Percentiles rank a stretch among this genome's conserved stretches.
phyloP scores from a whole-genome alignment of 2,329 filamentous ascomycete species.

The Fusarium burgessii region DNA sequence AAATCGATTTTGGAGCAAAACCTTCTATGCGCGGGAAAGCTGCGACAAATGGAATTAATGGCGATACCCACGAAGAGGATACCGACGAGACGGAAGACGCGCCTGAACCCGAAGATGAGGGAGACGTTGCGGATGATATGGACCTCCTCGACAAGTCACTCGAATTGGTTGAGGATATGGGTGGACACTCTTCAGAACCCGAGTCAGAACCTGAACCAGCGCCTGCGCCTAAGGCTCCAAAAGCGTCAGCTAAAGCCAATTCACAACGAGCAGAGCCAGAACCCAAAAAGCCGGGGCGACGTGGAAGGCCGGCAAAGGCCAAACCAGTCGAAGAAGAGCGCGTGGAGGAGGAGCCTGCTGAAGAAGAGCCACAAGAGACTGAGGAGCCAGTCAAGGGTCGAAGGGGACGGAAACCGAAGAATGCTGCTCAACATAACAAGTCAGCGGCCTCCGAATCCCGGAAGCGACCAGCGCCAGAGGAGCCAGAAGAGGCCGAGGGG shows the following conservation, averaged over 20 bases:
- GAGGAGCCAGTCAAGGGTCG: slow-evolving; percentile 8
- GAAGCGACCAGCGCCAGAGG: slow-evolving; percentile 33
- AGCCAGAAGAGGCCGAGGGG: slow-evolving; percentile 36
- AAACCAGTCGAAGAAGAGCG: slow-evolving; percentile 28
- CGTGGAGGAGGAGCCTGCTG: slow-evolving; percentile 17
- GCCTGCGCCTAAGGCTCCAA: not conserved
- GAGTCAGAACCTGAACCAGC: slow-evolving; percentile 25
- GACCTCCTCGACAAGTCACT: slow-evolving; percentile 58
- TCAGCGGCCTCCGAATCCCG: slow-evolving; percentile 20
- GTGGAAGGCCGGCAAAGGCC: slow-evolving; percentile 41
- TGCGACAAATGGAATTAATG: slow-evolving; percentile 48
- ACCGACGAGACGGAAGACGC: slow-evolving; percentile 46
- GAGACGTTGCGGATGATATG: slow-evolving; percentile 30
- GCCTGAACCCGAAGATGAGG: slow-evolving; percentile 28
- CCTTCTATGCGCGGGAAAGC: slow-evolving; percentile 11
- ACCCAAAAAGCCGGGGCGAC: slow-evolving; percentile 22
- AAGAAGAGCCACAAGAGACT: slow-evolving; percentile 20
- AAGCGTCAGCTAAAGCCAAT: slow-evolving; percentile 16
- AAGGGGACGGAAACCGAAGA: slow-evolving; percentile 34
- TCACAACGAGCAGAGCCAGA: not conserved
- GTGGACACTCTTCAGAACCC: slow-evolving; percentile 36
- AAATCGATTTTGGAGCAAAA: slow-evolving; percentile 62
- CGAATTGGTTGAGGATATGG: slow-evolving; percentile 55
- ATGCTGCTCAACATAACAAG: slow-evolving; percentile 26
- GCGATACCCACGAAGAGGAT: slow-evolving; percentile 44